Evolutionary conservation across 1,284 basidiomycete genomes (phyloP), one percentile per base, ranked within the genome.

Genomic region (Stereum hirsutum): DNA sequence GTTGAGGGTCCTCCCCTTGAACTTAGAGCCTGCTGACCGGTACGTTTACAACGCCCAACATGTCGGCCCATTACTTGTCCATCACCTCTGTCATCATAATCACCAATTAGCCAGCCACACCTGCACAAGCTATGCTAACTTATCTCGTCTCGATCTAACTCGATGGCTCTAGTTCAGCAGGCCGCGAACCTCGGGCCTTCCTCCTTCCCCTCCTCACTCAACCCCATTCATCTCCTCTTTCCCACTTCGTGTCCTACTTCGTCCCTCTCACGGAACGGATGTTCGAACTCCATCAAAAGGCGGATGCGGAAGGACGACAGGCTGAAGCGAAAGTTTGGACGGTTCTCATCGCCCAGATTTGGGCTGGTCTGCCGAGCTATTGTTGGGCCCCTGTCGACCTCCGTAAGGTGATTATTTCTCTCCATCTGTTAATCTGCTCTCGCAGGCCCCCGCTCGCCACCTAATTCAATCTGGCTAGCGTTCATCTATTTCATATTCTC

Each of bases 271-370:
- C 91, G 31, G 94, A 97, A 61, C 75, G 82, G 31, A 83, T 99
- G 74, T 99, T 98, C 57, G 79, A 90, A 54, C 66, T 90, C 39
- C 85, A 94, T 61, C 75, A 81, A 61, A 78, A 73, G 5, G 85
- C 89, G 0, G 84, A 88, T 48, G 65, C 70, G 4, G 81, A 79
- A 38, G 79, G 75, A 11, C 78, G 82, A 37, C 71, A 70, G 38
- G 78, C 89, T 5, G 93, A 98, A 62, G 88, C 86, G 15, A 98
- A 98, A 64, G 81, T 97, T 37, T 97, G 90, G 86, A 87, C 81
- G 53, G 91, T 95, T 8, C 72, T 98, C 26, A 82, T 96, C 30
- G 81, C 86, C 25, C 95, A 99, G 62, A 80, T 96, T 38, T 98
- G 95, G 95, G 74, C 79, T 47, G 92, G 94, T 41, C 76, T 98